Conservation (phyloP, 176 grass and related monocot genomes). For the Dactylis glomerata region DNA sequence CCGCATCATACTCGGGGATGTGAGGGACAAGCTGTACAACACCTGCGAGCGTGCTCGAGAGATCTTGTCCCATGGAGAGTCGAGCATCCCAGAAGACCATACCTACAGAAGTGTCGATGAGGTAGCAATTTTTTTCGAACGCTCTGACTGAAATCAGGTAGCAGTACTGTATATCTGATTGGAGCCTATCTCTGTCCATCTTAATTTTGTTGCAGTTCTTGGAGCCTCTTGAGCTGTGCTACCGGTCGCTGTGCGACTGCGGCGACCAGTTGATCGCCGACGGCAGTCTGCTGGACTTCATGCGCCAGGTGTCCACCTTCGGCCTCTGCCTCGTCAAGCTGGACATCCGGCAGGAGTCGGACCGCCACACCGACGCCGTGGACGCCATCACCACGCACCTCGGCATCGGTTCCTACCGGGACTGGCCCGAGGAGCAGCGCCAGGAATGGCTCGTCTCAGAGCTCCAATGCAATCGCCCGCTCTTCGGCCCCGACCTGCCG, state of each 20-base stretch:
- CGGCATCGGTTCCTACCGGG: conserved; percentile 68
- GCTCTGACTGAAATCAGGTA: background rate
- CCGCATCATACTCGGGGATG: conserved; percentile 71
- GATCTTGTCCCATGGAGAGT: conserved; percentile 48
- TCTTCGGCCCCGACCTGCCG: conserved; percentile 52
- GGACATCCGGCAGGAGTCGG: conserved; percentile 85
- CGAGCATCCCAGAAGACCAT: conserved; percentile 48
- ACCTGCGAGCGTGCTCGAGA: conserved; percentile 69
- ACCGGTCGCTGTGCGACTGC: conserved; percentile 65
- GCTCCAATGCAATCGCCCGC: conserved; percentile 59
- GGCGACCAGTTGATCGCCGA: conserved; percentile 67
- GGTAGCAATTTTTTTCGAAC: conserved; percentile 11
- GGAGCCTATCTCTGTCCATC: too few relatives aligned
- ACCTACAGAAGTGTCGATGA: conserved; percentile 57
- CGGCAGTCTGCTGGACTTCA: conserved; percentile 69
- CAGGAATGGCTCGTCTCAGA: conserved; percentile 76
- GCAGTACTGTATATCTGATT: background rate
- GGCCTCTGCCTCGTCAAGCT: conserved; percentile 70
- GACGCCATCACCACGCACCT: conserved; percentile 73
- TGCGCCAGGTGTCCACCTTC: conserved; percentile 76
- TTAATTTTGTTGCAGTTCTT: conserved; percentile 43
- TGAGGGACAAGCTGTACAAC: conserved; percentile 78
- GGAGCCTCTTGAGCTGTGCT: conserved; percentile 82
- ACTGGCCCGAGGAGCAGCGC: conserved; percentile 64
- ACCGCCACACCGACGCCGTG: conserved; percentile 60